A percentile compares a stretch with the other conserved stretches of the same genome.
phyloP scores from a whole-genome alignment of 2,329 filamentous ascomycete genomes.

The Xylaria digitata region DNA sequence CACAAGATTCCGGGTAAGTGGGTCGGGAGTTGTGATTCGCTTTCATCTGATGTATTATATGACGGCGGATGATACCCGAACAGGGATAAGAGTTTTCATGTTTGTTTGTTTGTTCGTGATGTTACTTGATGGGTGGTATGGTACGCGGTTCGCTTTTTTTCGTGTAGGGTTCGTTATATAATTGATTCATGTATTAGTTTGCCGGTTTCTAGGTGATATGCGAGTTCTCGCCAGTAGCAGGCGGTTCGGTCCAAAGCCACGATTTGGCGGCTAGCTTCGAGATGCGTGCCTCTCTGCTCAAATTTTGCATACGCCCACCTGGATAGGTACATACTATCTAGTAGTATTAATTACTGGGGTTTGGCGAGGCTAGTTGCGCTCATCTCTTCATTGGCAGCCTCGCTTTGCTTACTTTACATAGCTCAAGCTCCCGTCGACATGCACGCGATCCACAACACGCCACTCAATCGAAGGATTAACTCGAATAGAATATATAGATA shows the following conservation, averaged over 20 bases:
- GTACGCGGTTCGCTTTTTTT: not conserved
- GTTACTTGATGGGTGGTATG: not conserved
- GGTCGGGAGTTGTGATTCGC: slow-evolving; percentile 23
- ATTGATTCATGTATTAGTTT: not conserved
- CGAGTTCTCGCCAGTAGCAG: not conserved
- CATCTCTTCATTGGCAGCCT: slow-evolving; percentile 26
- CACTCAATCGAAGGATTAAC: not conserved
- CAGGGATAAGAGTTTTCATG: slow-evolving; percentile 15
- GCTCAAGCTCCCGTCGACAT: no score
- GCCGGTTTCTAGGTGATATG: not conserved
- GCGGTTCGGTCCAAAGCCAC: not conserved
- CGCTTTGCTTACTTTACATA: not conserved
- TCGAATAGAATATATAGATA: no score
- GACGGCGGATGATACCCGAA: slow-evolving; percentile 8
- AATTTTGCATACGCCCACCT: slow-evolving; percentile 8
- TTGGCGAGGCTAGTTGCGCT: slow-evolving; percentile 17
- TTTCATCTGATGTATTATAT: slow-evolving; percentile 25
- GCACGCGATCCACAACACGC: no score
- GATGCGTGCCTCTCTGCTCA: not conserved
- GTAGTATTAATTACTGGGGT: not conserved
- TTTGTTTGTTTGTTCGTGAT: slow-evolving; percentile 2
- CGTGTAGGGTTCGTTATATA: not conserved
- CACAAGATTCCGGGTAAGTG: slow-evolving; percentile 23
- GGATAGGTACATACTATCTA: no score
- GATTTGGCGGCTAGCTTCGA: not conserved